Conservation (phyloP, 176 grass and related monocot species). For the Dendrocalamus sinicus region DNA sequence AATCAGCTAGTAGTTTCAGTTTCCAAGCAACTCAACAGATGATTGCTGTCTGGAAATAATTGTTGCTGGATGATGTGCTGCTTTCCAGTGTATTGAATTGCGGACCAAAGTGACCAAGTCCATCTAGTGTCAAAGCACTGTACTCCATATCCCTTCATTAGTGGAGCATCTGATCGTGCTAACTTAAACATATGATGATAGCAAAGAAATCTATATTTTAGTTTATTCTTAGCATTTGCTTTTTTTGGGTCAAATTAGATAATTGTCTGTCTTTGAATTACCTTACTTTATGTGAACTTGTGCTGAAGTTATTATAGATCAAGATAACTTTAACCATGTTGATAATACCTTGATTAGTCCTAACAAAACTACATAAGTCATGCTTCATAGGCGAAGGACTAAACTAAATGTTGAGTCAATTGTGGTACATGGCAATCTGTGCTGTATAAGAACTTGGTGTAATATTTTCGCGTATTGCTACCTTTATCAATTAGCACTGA, state of each 20-base stretch:
- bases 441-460: not conserved
- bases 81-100: slow-evolving; percentile 6
- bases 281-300: not conserved
- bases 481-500: not conserved
- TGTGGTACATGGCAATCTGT: not conserved
- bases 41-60: not conserved
- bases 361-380: not conserved
- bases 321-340: not conserved
- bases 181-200: not conserved
- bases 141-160: not conserved
- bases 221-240: not conserved
- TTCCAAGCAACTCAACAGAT: slow-evolving; percentile 12
- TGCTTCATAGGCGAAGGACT: not conserved
- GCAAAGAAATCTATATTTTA: not conserved
- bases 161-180: not conserved
- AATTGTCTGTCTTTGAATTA: slow-evolving; percentile 2
- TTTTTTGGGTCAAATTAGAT: not conserved
- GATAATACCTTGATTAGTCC: not conserved
- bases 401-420: not conserved
- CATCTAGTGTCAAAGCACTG: not conserved
- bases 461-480: not conserved
- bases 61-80: not conserved
- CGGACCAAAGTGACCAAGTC: not conserved
- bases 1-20: not conserved
- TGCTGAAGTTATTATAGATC: slow-evolving; percentile 9